Percentiles rank a stretch among this genome's conserved stretches.
phyloP scores from a whole-genome alignment of 1,284 basidiomycete species.

The Rhodofomes roseus region DNA sequence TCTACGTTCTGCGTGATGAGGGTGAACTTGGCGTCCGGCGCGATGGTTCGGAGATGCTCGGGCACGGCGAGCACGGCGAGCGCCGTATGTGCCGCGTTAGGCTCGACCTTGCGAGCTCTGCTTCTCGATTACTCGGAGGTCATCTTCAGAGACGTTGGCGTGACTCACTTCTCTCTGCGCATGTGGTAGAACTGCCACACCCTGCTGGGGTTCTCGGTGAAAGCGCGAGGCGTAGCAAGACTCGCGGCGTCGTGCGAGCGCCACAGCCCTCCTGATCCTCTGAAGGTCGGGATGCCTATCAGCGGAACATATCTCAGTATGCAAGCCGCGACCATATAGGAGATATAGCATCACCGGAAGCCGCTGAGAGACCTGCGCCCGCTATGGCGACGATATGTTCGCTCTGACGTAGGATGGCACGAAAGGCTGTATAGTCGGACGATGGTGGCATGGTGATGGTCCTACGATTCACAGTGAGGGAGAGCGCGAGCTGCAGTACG shows the following conservation, averaged over 20 bases:
- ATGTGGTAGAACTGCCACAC: constrained; percentile 70
- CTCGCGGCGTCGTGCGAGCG: constrained; percentile 50
- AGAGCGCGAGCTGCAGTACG: too few relatives aligned
- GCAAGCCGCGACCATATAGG: background rate
- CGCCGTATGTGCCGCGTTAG: constrained; percentile 55
- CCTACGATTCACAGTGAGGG: too few relatives aligned
- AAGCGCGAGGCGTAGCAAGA: constrained; percentile 58
- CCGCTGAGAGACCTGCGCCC: constrained; percentile 58
- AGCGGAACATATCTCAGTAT: background rate
- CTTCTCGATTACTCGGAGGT: too few relatives aligned
- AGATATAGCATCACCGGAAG: constrained; percentile 43
- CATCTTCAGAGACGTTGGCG: constrained; percentile 43
- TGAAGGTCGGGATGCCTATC: constrained; percentile 58
- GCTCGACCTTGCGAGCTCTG: constrained; percentile 45
- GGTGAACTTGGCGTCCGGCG: constrained; percentile 43
- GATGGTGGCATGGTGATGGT: constrained; percentile 9
- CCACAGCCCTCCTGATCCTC: constrained; percentile 61
- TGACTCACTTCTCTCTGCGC: constrained; percentile 52
- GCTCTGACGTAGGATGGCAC: constrained; percentile 26
- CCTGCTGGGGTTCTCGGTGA: constrained; percentile 45
- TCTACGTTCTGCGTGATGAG: constrained; percentile 71
- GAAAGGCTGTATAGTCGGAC: constrained; percentile 30
- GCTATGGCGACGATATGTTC: constrained; percentile 52
- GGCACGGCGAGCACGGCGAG: constrained; percentile 46
- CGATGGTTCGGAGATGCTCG: constrained; percentile 31